Conservation (phyloP, 495 filamentous ascomycete species). For the Penicillium canariense region DNA sequence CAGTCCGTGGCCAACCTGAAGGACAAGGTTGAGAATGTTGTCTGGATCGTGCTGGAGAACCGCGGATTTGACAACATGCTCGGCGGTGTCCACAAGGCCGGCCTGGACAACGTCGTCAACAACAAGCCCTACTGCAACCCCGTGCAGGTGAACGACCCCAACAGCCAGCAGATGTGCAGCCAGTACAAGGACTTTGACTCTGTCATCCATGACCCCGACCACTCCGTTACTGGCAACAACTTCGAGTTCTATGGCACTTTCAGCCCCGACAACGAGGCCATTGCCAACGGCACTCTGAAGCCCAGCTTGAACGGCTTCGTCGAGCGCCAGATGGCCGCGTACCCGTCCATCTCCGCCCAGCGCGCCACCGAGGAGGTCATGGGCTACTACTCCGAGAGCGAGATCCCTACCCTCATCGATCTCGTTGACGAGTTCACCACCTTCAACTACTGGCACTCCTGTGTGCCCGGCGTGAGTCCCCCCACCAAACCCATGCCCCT, state of each 20-base stretch:
- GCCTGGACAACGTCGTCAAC: conserved; percentile 44
- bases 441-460: conserved; percentile 55
- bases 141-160: conserved; percentile 35
- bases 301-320: conserved; percentile 46
- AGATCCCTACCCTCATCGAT: conserved; percentile 46
- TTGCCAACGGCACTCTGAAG: conserved; percentile 34
- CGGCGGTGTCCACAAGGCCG: conserved; percentile 37
- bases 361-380: conserved; percentile 44
- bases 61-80: conserved; percentile 48
- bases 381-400: conserved; percentile 50
- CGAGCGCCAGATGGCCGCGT: conserved; percentile 41
- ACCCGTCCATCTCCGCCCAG: conserved; percentile 31
- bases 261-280: conserved; percentile 39
- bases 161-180: conserved; percentile 37
- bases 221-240: conserved; percentile 51
- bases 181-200: conserved; percentile 44
- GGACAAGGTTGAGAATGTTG: conserved; percentile 48
- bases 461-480: conserved; percentile 47
- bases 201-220: conserved; percentile 49
- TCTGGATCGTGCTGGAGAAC: conserved; percentile 47
- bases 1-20: conserved; percentile 40
- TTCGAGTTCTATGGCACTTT: conserved; percentile 50
- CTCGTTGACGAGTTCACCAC: conserved; percentile 51
- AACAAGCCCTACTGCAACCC: conserved; percentile 45
- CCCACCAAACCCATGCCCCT: conserved; percentile 50